Base-by-base conservation (phyloP, 2,329 filamentous ascomycete genomes). In the Trichoderma koningiopsis region DNA sequence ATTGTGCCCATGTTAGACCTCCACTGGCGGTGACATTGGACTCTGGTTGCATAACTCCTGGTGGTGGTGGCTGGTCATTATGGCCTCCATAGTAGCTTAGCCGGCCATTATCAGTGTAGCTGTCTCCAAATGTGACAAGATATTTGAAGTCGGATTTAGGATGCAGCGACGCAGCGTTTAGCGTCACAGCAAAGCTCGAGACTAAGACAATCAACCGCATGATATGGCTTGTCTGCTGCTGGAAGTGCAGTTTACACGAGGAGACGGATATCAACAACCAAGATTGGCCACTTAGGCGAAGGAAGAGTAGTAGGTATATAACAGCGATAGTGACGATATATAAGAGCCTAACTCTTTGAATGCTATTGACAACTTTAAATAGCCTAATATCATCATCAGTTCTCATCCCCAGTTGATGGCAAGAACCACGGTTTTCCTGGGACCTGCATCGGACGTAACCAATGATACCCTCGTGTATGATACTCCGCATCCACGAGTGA, bases 101-200 rank as follows among this genome's bases (percentile, higher is more conserved):
- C 8, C 91, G 86, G 16, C 85, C 87, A 73, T 93, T 90, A 75
- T 94, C 92, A 0, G 91, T 92, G 75, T 91, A 94, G 78, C 90
- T 92, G 77, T 93, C 90, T 19, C 91, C 91, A 76, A 94, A 93
- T 0, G 88, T 85, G 52, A 93, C 85, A 52, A 93, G 77, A 59
- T 87, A 66, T 13, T 66, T 66, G 63, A 66, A 66, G 37, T 66
- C 37, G 22, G 37, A 35, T 31, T 58, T 49, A n/a, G 19, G 40
- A 19, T 27, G 37, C 5, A 66, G 13, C 16, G 63, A 66, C 1
- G 40, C 37, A 19, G 63, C 63, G 4, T 56, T 66, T 11, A 66
- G 14, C 10, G 22, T 53, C 4, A 10, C 5, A 27, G 29, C 37
- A 35, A 47, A 58, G 35, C 2, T 58, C 0, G 63, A 58, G 2